Evolutionary conservation across 768 basidiomycete genomes (phyloP).

Genomic region (Leccinum ochraceum): DNA sequence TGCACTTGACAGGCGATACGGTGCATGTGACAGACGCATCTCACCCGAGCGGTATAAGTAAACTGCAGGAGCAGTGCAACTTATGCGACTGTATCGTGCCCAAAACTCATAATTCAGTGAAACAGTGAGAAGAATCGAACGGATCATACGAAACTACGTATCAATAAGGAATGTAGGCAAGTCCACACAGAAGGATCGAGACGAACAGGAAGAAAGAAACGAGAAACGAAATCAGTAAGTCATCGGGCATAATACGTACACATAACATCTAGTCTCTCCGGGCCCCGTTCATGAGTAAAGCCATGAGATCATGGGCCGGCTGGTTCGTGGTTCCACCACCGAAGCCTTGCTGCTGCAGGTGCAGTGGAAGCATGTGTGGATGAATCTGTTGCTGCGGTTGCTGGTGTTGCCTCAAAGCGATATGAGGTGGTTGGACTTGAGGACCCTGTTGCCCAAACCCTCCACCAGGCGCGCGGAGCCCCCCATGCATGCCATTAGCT

Average conservation of each 20-base stretch:
- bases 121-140: constrained; percentile 24
- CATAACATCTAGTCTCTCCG: constrained; percentile 53
- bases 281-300: constrained; percentile 73
- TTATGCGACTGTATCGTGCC: constrained; percentile 7
- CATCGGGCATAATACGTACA: constrained; percentile 13
- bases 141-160: constrained; percentile 31
- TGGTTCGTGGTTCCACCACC: constrained; percentile 50
- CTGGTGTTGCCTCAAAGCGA: constrained; percentile 36
- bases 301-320: constrained; percentile 76
- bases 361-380: constrained; percentile 52
- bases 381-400: constrained; percentile 52
- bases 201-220: constrained; percentile 8
- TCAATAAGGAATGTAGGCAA: constrained; percentile 34
- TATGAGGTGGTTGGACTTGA: constrained; percentile 33
- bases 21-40: constrained; percentile 12
- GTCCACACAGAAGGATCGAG: constrained; percentile 24
- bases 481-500: constrained; percentile 46
- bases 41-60: constrained; percentile 8
- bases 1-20: constrained; percentile 12
- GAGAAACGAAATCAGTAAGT: constrained; percentile 18
- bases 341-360: constrained; percentile 61
- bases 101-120: constrained; percentile 28
- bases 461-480: constrained; percentile 47
- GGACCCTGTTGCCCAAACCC: constrained; percentile 39
- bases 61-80: background rate